Evolutionary conservation across 2,329 filamentous ascomycete genomes (phyloP).

Genomic region (Acrocalymma vagum): DNA sequence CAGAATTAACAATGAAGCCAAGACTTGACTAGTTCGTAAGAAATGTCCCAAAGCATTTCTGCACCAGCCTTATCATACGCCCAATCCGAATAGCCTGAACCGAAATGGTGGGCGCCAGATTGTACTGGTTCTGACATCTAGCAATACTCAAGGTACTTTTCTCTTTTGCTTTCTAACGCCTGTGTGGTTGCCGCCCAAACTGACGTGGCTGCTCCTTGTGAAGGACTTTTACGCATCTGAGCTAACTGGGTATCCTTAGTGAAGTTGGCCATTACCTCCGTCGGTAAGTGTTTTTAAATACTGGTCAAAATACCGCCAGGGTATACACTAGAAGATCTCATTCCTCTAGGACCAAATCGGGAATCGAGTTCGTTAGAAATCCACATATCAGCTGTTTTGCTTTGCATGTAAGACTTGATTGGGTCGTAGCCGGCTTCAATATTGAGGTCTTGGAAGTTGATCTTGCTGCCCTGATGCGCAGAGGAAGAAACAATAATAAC

Average conservation of each 20-base stretch:
- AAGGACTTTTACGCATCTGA: constrained; percentile 33
- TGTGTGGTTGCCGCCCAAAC: constrained; percentile 46
- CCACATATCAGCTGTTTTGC: constrained; percentile 62
- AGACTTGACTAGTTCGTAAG: no score
- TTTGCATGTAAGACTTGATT: constrained; percentile 55
- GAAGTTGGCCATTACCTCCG: constrained; percentile 2
- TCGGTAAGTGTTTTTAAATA: constrained; percentile 1
- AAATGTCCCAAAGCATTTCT: no score
- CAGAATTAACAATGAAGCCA: no score
- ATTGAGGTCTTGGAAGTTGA: constrained; percentile 39
- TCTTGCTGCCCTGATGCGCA: constrained; percentile 44
- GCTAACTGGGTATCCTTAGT: background rate
- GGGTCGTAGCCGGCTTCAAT: constrained; percentile 50
- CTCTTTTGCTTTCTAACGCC: constrained; percentile 45
- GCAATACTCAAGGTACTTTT: constrained; percentile 42
- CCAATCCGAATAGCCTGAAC: no score
- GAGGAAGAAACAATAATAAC: constrained; percentile 50
- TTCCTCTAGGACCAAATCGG: constrained; percentile 52
- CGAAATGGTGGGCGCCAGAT: no score
- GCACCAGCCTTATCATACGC: no score
- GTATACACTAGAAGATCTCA: constrained; percentile 48
- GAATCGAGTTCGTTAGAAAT: constrained; percentile 62
- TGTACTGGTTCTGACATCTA: constrained; percentile 20
- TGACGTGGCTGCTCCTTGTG: constrained; percentile 51
- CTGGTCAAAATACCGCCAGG: constrained; percentile 19